These are phyloP conservation scores for Colletotrichum sp. DNA, from an alignment of 2,329 filamentous ascomycete genomes.

Conservation along the genomic window DNA sequence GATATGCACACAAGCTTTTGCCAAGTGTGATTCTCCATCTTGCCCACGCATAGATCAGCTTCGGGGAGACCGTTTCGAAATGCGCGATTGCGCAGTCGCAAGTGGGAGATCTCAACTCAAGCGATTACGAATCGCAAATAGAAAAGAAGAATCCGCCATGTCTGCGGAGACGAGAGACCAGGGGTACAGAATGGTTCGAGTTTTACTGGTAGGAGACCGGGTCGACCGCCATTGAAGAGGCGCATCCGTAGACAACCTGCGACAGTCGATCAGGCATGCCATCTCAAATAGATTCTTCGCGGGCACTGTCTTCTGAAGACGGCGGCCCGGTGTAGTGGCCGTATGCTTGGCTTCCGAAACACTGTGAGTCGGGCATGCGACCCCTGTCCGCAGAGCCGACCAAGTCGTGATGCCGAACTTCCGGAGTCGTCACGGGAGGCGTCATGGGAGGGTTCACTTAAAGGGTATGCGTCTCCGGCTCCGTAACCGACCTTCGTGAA, in stretches of 20 bases:
- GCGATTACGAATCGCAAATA: not conserved
- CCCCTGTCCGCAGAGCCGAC: not conserved
- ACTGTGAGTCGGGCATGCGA: constrained; percentile 12
- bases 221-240: not conserved
- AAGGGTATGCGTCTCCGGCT: not conserved
- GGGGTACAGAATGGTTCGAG: not conserved
- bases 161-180: not conserved
- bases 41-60: constrained; percentile 11
- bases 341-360: constrained; percentile 15
- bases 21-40: constrained; percentile 14
- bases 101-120: not conserved
- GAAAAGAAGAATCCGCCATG: not conserved
- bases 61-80: constrained; percentile 9
- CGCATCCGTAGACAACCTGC: not conserved
- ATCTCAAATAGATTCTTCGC: not conserved
- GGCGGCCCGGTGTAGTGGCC: not conserved
- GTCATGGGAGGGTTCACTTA: not conserved
- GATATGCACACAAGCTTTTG: constrained; percentile 21
- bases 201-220: not conserved
- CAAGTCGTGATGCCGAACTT: constrained; percentile 4
- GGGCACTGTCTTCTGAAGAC: not conserved
- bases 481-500: not conserved
- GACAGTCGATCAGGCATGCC: constrained; percentile 18
- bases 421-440: not conserved
- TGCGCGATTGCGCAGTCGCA: not conserved